phyloP scores from a whole-genome alignment of 2,329 filamentous ascomycete species.

The Pseudogymnoascus sp. region DNA sequence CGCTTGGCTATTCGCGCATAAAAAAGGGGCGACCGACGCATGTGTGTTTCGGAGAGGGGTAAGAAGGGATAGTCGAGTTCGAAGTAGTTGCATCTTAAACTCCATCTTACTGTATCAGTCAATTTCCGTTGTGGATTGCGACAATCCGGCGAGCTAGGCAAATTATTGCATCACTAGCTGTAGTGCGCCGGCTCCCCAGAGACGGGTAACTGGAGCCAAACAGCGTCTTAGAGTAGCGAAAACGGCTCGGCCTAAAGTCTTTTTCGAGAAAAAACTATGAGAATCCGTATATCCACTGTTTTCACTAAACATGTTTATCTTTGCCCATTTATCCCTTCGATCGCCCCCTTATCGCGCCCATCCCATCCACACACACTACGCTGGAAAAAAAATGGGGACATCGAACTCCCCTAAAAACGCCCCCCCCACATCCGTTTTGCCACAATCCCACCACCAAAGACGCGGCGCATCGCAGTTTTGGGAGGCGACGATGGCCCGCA shows the following conservation, averaged over 20 bases:
- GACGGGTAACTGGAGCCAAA: background rate
- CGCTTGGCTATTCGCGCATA: background rate
- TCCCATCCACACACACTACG: background rate
- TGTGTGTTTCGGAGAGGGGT: background rate
- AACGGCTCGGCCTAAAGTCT: background rate
- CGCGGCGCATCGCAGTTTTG: background rate
- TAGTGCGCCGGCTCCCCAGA: background rate
- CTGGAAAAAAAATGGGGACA: background rate
- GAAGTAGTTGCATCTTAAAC: background rate
- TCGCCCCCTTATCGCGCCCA: background rate
- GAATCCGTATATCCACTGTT: background rate
- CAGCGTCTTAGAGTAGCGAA: background rate
- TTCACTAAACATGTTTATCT: background rate
- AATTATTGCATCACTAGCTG: background rate
- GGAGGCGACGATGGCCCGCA: background rate
- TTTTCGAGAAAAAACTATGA: background rate
- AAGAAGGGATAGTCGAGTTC: background rate
- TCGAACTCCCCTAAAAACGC: background rate
- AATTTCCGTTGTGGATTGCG: background rate
- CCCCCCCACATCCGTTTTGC: background rate
- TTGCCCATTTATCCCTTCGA: background rate
- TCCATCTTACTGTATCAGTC: background rate
- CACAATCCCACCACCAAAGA: background rate
- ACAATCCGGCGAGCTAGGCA: background rate
- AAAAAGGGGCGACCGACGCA: background rate